Evolutionary conservation across 2,329 filamentous ascomycete genomes (phyloP).

Genomic region (Fusarium phyllophilum): DNA sequence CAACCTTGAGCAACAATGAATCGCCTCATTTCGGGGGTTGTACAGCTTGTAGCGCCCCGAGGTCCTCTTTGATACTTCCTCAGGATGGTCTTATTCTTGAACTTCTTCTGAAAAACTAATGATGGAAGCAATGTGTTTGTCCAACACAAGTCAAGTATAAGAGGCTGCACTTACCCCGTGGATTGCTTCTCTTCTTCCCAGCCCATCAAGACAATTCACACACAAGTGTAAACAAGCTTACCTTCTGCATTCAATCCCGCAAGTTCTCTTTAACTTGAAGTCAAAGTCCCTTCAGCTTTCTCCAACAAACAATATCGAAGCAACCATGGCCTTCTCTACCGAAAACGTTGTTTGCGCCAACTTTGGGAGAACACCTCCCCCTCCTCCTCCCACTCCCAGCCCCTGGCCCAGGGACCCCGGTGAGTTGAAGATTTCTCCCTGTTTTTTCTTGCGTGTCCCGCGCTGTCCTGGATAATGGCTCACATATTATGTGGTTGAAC

Average conservation of each 20-base stretch:
- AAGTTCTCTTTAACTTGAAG: background rate
- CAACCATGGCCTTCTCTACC: slow-evolving; percentile 19
- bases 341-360: background rate
- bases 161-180: background rate
- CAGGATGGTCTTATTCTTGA: background rate
- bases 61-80: background rate
- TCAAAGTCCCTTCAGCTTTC: background rate
- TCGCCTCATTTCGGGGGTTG: slow-evolving; percentile 9
- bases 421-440: background rate
- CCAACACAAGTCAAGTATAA: slow-evolving; percentile 10
- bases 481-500: slow-evolving; percentile 3
- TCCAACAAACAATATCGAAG: background rate
- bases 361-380: slow-evolving; percentile 10
- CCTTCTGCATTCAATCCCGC: background rate
- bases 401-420: slow-evolving; percentile 24
- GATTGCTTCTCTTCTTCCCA: background rate
- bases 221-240: background rate
- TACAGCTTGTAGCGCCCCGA: slow-evolving; percentile 21
- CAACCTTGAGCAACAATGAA: slow-evolving; percentile 26
- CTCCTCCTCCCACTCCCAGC: slow-evolving; percentile 13
- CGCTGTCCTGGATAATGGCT: background rate
- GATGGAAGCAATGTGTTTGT: background rate
- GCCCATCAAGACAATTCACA: background rate
- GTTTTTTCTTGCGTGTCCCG: background rate
- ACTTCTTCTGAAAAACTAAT: background rate